A percentile compares a stretch with the other conserved stretches of the same genome.
Conservation (phyloP, 139 green algal species). For the Penium margaritaceum region DNA sequence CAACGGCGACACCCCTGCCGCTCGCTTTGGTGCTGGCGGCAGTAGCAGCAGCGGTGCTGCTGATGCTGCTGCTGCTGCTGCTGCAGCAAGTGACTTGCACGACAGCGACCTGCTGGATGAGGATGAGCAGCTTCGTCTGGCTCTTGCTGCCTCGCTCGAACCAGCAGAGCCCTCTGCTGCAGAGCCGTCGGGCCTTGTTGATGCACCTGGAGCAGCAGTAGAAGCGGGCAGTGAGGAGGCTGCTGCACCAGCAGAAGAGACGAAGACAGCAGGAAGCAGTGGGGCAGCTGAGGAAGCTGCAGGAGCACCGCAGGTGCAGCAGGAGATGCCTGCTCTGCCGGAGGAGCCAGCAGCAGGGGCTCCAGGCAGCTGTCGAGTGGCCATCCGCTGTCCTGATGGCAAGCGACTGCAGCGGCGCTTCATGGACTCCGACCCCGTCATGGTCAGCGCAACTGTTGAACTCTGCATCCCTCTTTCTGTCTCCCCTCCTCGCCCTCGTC, state of each 20-base stretch:
- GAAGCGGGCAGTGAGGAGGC: too few relatives aligned
- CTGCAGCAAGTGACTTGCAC: too few relatives aligned
- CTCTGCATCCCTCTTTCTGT: neutral
- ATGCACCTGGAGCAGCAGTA: too few relatives aligned
- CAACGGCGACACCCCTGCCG: neutral
- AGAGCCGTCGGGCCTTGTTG: too few relatives aligned
- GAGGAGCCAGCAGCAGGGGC: conserved; percentile 53
- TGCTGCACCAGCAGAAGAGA: too few relatives aligned
- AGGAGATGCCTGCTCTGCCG: conserved; percentile 46
- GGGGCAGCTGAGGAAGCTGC: too few relatives aligned
- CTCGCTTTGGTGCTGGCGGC: neutral
- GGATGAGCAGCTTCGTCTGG: conserved; percentile 63
- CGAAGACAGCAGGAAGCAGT: too few relatives aligned
- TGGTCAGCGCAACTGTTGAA: conserved; percentile 11
- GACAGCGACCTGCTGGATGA: too few relatives aligned
- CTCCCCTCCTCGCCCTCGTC: neutral
- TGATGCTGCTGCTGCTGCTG: neutral
- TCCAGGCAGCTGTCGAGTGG: conserved; percentile 47
- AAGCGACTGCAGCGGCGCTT: conserved; percentile 59
- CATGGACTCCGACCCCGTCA: conserved; percentile 21
- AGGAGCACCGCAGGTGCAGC: too few relatives aligned
- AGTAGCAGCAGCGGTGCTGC: neutral
- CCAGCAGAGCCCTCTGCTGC: too few relatives aligned
- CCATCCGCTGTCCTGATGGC: conserved; percentile 61
- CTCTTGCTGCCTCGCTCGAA: conserved; percentile 62